A percentile compares a stretch with the other conserved stretches of the same genome.
These are phyloP conservation scores for Mycena crocata DNA, from an alignment of 768 basidiomycete genomes.

Conservation along the genomic window DNA sequence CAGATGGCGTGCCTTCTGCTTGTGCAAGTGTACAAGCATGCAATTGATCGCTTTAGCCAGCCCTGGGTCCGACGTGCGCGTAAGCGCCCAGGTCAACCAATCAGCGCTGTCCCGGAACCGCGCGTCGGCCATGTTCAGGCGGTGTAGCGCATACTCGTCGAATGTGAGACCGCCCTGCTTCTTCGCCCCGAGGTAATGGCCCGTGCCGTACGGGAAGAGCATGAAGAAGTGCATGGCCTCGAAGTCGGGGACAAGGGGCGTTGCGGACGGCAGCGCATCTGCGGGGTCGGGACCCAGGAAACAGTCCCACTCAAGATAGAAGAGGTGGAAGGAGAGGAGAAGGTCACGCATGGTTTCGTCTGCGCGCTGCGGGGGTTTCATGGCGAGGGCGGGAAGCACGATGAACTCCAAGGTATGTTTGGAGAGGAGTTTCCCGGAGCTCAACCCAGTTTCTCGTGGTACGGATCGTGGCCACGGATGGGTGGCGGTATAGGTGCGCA, in stretches of 20 bases:
- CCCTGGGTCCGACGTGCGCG: constrained; percentile 9
- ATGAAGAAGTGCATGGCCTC: neutral
- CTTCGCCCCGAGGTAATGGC: neutral
- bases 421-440: neutral
- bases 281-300: constrained; percentile 1
- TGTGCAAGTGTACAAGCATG: neutral
- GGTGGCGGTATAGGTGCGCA: neutral
- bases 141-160: constrained; percentile 1
- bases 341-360: neutral
- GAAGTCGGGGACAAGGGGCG: neutral
- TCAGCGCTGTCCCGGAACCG: neutral
- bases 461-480: neutral
- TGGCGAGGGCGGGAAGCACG: neutral
- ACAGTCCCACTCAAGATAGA: constrained; percentile 17
- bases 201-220: neutral
- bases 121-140: neutral
- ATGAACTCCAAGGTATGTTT: neutral
- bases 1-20: constrained; percentile 5
- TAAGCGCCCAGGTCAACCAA: constrained; percentile 2
- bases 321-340: neutral
- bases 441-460: neutral
- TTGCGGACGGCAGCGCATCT: neutral
- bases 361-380: neutral
- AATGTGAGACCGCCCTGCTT: neutral
- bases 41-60: constrained; percentile 1